Evolutionary conservation across 176 grass and related monocot species (phyloP).

Genomic region (Raddia guianensis): DNA sequence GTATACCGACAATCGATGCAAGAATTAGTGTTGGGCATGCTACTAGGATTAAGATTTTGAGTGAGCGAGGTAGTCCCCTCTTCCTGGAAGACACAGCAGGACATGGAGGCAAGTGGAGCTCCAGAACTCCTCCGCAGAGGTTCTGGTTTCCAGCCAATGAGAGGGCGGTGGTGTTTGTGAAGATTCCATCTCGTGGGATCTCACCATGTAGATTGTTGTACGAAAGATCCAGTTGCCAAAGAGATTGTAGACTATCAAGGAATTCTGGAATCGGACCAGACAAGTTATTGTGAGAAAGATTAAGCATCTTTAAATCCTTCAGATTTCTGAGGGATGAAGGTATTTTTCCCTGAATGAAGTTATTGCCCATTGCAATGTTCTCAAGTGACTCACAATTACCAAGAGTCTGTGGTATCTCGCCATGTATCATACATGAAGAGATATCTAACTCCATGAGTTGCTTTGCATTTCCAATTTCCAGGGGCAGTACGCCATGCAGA

Average conservation of each 20-base stretch:
- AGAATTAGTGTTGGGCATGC: not conserved
- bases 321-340: constrained; percentile 17
- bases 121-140: constrained; percentile 30
- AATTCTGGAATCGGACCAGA: constrained; percentile 15
- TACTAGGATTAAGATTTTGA: constrained; percentile 25
- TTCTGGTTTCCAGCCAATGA: constrained; percentile 18
- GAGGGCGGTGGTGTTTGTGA: constrained; percentile 11
- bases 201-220: constrained; percentile 32
- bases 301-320: constrained; percentile 17
- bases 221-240: constrained; percentile 24
- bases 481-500: constrained; percentile 6
- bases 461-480: constrained; percentile 29
- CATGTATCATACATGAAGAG: constrained; percentile 25
- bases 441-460: constrained; percentile 19
- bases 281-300: constrained; percentile 26
- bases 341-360: constrained; percentile 15
- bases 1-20: not conserved
- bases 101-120: constrained; percentile 33
- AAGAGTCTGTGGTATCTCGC: constrained; percentile 1
- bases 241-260: not conserved
- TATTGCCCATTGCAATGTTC: constrained; percentile 8
- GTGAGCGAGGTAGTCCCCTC: not conserved
- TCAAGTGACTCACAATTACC: constrained; percentile 16
- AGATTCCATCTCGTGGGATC: constrained; percentile 22
- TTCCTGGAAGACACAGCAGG: not conserved